Base-by-base conservation (phyloP, 2,329 filamentous ascomycete genomes). In the Alternaria alternata region DNA sequence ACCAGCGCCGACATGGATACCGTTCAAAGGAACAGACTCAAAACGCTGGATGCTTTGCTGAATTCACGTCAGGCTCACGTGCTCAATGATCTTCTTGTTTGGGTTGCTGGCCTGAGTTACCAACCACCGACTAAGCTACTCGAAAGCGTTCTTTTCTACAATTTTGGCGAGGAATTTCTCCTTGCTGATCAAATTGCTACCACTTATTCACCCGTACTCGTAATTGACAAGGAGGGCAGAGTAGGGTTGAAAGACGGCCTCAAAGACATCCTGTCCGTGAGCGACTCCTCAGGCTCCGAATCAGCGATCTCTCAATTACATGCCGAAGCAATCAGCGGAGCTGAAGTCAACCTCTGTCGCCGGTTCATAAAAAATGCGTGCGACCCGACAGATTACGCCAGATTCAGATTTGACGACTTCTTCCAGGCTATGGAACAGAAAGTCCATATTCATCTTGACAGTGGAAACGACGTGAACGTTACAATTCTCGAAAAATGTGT, bases 61-160 rank as follows among this genome's bases (percentile, higher is more conserved):
- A 62, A 2, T n/a, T 38, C 58, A 14, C 26, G 54, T 24, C 64
- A 67, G 26, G 43, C 61, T 36, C 18, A 30, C 22, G 54, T 57
- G 5, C 47, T 68, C 4, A 65, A 68, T n/a, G 51, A 51, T 11
- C 44, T 68, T 3, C 56, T 68, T 20, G 38, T 66, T 5, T 68
- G 66, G 66, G 36, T 68, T 8, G 54, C 59, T 32, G 62, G 62
- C 3, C n/a, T 52, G 11, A 56, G 5, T 12, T 42, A 47, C 7
- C 41, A 28, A 41, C 38, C 56, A 8, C 6, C 24, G 4, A 38
- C 51, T 9, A 52, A 56, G 39, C 49, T 67, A 3, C 63, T 66
- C 16, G 51, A 67, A 26, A 66, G 63, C 18, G 59, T 58, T 8
- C 54, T 67, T 3, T 67, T 62, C 30, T 44, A 53, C 3, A 44